Percentiles rank a stretch among this genome's conserved stretches.
Conservation (phyloP, 352 stramenopile species). For the Phytophthora aleatoria region DNA sequence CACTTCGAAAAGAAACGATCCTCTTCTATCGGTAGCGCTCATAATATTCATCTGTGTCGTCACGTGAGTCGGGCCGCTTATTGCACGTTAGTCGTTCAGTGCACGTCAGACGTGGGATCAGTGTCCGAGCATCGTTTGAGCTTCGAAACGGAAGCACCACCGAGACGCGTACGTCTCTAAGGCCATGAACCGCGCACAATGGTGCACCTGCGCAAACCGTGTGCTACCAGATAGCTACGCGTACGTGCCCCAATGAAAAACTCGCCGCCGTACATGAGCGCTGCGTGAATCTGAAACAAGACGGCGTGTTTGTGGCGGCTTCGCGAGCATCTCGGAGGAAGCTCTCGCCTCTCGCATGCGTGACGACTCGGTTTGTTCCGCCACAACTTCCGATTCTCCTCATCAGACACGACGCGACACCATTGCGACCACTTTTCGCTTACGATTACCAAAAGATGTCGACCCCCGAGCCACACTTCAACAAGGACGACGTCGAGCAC, state of each 20-base stretch:
- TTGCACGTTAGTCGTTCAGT: slow-evolving; percentile 13
- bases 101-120: slow-evolving; percentile 9
- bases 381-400: slow-evolving; percentile 11
- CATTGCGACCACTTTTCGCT: slow-evolving; percentile 10
- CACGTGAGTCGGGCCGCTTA: neutral
- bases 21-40: neutral
- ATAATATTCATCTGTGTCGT: slow-evolving; percentile 26
- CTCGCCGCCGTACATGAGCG: slow-evolving; percentile 1
- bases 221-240: slow-evolving; percentile 19
- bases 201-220: slow-evolving; percentile 16
- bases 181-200: neutral
- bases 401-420: slow-evolving; percentile 20
- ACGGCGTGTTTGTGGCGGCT: neutral
- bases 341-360: neutral
- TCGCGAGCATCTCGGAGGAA: neutral
- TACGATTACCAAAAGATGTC: slow-evolving; percentile 34
- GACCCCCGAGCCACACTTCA: slow-evolving; percentile 7
- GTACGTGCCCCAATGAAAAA: slow-evolving; percentile 5
- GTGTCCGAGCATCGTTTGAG: slow-evolving; percentile 5
- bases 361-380: slow-evolving; percentile 1
- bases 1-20: neutral
- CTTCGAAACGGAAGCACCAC: slow-evolving; percentile 24
- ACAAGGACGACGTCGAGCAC: slow-evolving; percentile 17
- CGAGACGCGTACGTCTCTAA: slow-evolving; percentile 6
- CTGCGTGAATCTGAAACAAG: slow-evolving; percentile 21